phyloP scores from a whole-genome alignment of 371 early-diverging fungal genomes.

The Mycotypha africana region DNA sequence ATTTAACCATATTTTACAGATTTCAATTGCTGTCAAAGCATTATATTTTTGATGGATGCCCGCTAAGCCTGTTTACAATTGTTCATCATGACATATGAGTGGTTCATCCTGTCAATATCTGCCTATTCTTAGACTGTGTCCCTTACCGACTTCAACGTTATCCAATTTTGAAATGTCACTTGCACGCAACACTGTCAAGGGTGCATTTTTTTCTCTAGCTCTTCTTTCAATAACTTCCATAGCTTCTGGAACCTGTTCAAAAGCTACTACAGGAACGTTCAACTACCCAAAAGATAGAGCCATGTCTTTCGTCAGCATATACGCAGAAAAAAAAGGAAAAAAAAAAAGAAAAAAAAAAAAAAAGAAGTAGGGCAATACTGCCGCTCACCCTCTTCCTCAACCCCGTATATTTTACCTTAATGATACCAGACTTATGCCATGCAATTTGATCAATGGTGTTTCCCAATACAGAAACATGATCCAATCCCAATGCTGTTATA shows the following conservation, averaged over 20 bases:
- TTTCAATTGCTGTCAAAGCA: constrained; percentile 72
- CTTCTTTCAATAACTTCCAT: constrained; percentile 63
- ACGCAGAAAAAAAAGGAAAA: no score
- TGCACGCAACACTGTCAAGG: constrained; percentile 15
- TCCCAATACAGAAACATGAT: constrained; percentile 74
- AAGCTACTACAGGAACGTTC: constrained; percentile 64
- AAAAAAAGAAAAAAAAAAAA: not conserved
- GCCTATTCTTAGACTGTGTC: not conserved
- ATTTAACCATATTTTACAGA: constrained; percentile 62
- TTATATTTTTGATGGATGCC: constrained; percentile 86
- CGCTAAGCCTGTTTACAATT: constrained; percentile 72
- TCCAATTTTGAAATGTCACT: constrained; percentile 10
- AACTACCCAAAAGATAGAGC: no score
- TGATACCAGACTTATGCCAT: constrained; percentile 93
- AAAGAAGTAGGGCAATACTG: not conserved
- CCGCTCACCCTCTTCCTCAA: no score
- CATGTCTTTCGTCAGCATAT: no score
- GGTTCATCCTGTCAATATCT: no score
- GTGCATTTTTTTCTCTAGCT: constrained; percentile 59
- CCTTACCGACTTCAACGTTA: constrained; percentile 17
- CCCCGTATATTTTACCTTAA: constrained; percentile 58
- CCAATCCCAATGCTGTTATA: constrained; percentile 78
- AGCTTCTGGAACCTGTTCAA: constrained; percentile 68
- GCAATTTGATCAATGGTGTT: constrained; percentile 79
- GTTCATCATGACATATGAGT: no score